Base-by-base conservation (phyloP, 352 stramenopile genomes). In the Stramenopiles sp. region DNA sequence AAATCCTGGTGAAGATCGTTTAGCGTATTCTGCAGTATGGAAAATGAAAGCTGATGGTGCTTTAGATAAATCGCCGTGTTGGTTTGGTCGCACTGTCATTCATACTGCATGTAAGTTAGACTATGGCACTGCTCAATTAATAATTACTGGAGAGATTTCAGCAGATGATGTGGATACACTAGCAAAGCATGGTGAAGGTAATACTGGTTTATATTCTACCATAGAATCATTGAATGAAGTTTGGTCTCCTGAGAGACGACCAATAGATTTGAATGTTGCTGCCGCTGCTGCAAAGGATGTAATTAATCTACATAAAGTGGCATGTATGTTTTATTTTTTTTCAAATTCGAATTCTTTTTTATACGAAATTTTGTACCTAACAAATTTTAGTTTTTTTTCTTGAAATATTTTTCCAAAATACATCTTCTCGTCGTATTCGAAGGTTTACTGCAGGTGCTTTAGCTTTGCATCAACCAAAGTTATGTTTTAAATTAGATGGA, bases 31-130 rank as follows among this genome's bases (percentile, higher is more conserved):
- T 19, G 70, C 80, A 19, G 64, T 93, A 10, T 96, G 80, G 78
- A 69, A 62, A 28, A 94, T 96, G 81, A 75, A 89, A 7, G 38
- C 23, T 46, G 35, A 7, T 6, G 7, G 15, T 5, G 35, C 26
- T 7, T 20, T 35, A 38, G 35, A 44, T 5, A 43, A 61, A 22
- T 44, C 53, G 26, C 66, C 85, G 20, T n/a, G n/a, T n/a, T 95
- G 76, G 77, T 94, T 93, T 47, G 78, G 80, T 34, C 71, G 80
- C 47, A 86, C 68, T 2, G 66, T 95, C n/a, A 95, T 96, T 41
- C 75, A 74, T n/a, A 90, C 70, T 7, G 91, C 77, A 41, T 76
- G 68, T 55, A 66, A 77, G 51, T 58, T 96, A 12, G 78, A 93
- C 51, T 96, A 96, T 43, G 60, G 60, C 3, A 88, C 74, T 0